These are phyloP conservation scores for Cenchrus americanus DNA, from an alignment of 176 grass and related monocot species.

Conservation along the genomic window DNA sequence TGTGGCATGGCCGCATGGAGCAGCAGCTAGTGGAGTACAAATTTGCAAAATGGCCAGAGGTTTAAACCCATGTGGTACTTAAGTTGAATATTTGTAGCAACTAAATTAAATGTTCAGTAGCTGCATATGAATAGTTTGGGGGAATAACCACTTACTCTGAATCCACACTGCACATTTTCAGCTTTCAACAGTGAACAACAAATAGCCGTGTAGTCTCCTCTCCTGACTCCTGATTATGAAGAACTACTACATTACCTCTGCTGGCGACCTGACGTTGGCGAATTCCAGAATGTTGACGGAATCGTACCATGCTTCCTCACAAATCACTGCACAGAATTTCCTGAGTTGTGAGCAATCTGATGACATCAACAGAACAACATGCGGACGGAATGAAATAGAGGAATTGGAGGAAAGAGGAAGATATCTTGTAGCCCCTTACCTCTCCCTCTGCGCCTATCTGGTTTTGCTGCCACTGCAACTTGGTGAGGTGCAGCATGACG, in stretches of 20 bases:
- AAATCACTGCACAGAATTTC: conserved; percentile 53
- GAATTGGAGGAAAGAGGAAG: neutral
- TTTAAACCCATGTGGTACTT: too few relatives aligned
- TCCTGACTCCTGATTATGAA: neutral
- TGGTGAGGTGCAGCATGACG: too few relatives aligned
- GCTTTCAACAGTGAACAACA: neutral
- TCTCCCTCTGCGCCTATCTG: too few relatives aligned
- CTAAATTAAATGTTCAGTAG: too few relatives aligned
- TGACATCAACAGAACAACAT: neutral
- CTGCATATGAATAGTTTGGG: too few relatives aligned
- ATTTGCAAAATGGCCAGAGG: too few relatives aligned
- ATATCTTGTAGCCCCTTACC: too few relatives aligned
- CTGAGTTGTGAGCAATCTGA: neutral
- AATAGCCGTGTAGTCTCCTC: neutral
- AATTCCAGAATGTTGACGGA: conserved; percentile 82
- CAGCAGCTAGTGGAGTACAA: too few relatives aligned
- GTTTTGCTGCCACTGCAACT: too few relatives aligned
- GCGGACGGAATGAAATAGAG: neutral
- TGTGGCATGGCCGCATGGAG: too few relatives aligned
- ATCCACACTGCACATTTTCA: neutral
- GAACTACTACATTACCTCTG: conserved; percentile 54
- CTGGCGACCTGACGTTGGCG: conserved; percentile 76
- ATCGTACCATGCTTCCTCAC: conserved; percentile 91
- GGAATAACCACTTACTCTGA: neutral
- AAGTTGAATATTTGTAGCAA: too few relatives aligned